Conservation (phyloP, 371 early-diverging fungal species). For the Rhizopus microsporus region DNA sequence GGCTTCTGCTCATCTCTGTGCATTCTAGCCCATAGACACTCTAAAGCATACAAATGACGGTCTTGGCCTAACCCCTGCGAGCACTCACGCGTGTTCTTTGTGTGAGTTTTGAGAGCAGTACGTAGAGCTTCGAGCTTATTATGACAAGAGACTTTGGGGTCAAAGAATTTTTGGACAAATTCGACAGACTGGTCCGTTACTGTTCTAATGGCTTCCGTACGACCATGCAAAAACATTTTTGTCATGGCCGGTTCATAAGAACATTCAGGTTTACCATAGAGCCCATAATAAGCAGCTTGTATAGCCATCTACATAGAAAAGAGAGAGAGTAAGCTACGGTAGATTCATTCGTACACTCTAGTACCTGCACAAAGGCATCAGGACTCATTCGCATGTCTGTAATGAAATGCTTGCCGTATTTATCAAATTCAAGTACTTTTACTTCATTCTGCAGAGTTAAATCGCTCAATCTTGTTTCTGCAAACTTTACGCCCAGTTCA, state of each 20-base stretch:
- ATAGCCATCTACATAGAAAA: conserved; percentile 73
- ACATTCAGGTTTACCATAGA: conserved; percentile 70
- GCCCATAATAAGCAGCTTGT: conserved; percentile 91
- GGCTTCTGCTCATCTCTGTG: conserved; percentile 62
- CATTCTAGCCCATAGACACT: conserved; percentile 51
- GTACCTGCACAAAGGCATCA: conserved; percentile 73
- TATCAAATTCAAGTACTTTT: conserved; percentile 60
- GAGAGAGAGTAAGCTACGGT: background rate
- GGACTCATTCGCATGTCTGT: conserved; percentile 71
- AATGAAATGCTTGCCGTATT: conserved; percentile 72
- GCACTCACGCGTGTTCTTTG: conserved; percentile 68
- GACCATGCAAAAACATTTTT: conserved; percentile 78
- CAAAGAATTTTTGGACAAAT: conserved; percentile 76
- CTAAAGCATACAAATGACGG: conserved; percentile 81
- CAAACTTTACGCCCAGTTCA: conserved; percentile 50
- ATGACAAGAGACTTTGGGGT: conserved; percentile 28
- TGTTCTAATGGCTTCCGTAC: conserved; percentile 87
- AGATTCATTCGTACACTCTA: background rate
- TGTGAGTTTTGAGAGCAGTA: conserved; percentile 68
- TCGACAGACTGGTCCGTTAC: conserved; percentile 69
- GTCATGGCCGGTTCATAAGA: conserved; percentile 93
- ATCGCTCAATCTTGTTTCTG: conserved; percentile 54
- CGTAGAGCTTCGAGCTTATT: conserved; percentile 59
- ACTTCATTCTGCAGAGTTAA: conserved; percentile 64
- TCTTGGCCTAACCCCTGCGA: conserved; percentile 82